Evolutionary conservation across 345 rosid species (phyloP).

Genomic region (Syzygium oleosum): DNA sequence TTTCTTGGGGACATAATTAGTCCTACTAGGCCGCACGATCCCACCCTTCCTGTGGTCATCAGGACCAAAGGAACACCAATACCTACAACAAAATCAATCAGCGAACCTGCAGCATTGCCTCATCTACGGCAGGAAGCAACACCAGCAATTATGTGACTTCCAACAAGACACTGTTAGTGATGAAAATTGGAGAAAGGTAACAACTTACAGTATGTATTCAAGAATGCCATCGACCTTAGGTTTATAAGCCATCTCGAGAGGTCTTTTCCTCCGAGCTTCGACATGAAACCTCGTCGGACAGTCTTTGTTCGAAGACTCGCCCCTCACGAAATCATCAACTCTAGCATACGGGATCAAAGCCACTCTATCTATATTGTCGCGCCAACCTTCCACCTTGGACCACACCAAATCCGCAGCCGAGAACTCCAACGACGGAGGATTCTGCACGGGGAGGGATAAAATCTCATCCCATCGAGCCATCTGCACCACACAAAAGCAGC

Average conservation of each 20-base stretch:
- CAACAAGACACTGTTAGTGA: neutral
- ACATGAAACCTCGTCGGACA: constrained; percentile 95
- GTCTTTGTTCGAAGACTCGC: constrained; percentile 72
- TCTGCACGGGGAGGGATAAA: constrained; percentile 85
- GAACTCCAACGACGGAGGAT: constrained; percentile 72
- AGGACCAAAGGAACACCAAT: constrained; percentile 99
- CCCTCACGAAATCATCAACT: constrained; percentile 91
- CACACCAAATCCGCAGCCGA: constrained; percentile 72
- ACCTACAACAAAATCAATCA: constrained; percentile 31
- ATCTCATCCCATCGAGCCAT: constrained; percentile 99
- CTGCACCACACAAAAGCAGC: constrained; percentile 18
- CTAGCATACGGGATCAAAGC: constrained; percentile 87
- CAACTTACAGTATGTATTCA: constrained; percentile 86
- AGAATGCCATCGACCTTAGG: constrained; percentile 93
- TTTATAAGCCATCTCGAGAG: constrained; percentile 47
- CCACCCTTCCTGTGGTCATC: constrained; percentile 94
- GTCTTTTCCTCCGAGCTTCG: constrained; percentile 77
- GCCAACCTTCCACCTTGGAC: constrained; percentile 96
- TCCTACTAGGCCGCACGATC: constrained; percentile 79
- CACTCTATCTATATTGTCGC: constrained; percentile 81
- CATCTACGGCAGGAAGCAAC: neutral
- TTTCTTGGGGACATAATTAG: constrained; percentile 68
- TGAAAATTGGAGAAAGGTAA: neutral
- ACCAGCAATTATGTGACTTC: neutral
- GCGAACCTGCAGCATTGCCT: neutral